Evolutionary conservation across 768 basidiomycete genomes (phyloP).

Genomic region (Agaricus subrufescens): DNA sequence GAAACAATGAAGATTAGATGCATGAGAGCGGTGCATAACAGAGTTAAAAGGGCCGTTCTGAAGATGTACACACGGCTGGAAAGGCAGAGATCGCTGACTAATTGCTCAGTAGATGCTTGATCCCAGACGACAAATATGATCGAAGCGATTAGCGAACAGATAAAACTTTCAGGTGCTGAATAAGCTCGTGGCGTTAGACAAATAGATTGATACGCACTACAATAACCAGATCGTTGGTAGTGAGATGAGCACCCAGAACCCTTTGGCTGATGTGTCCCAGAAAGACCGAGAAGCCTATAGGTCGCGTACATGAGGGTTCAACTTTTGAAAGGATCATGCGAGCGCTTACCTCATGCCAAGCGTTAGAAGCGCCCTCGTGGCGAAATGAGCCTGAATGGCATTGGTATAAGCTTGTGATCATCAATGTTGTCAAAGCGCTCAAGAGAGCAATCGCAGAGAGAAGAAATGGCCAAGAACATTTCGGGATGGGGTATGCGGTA

Average conservation of each 20-base stretch:
- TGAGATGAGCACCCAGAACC: background rate
- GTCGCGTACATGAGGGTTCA: background rate
- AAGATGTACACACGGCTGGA: no score
- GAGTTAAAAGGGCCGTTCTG: no score
- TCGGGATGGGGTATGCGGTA: background rate
- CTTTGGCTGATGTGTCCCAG: background rate
- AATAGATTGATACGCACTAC: background rate
- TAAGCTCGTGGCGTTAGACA: background rate
- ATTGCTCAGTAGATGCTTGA: no score
- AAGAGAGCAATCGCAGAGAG: background rate
- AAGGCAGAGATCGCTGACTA: no score
- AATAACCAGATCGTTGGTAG: background rate
- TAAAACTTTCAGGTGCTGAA: background rate
- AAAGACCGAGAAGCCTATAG: background rate
- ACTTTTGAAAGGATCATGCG: background rate
- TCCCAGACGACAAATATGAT: no score
- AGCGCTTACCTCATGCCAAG: background rate
- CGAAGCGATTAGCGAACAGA: background rate
- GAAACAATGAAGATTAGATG: no score
- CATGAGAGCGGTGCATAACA: no score
- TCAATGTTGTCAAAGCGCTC: background rate
- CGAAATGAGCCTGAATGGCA: background rate
- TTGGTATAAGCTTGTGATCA: background rate
- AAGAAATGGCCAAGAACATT: slow-evolving; percentile 2
- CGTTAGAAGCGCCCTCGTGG: background rate